Percentiles rank a stretch among this genome's conserved stretches.
phyloP scores from a whole-genome alignment of 805 yeast species.

The Candida taoyuanica region DNA sequence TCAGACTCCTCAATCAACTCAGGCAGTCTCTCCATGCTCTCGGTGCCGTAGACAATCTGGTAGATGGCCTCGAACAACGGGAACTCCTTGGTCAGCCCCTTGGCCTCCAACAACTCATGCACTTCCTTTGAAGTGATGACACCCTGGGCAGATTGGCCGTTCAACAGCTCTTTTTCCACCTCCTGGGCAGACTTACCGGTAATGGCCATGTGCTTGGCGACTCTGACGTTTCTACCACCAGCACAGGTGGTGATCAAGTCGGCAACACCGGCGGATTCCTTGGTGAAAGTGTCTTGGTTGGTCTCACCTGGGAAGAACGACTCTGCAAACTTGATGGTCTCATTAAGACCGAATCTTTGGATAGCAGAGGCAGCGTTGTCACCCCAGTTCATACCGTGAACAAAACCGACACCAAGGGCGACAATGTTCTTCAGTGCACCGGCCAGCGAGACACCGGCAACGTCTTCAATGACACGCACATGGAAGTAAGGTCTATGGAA shows the following conservation, averaged over 20 bases:
- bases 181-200: constrained; percentile 72
- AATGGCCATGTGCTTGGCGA: constrained; percentile 81
- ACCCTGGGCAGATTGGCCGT: constrained; percentile 98
- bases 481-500: constrained; percentile 99
- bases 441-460: constrained; percentile 92
- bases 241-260: constrained; percentile 96
- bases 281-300: constrained; percentile 66
- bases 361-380: constrained; percentile 97
- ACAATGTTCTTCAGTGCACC: constrained; percentile 97
- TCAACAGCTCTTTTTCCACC: constrained; percentile 79
- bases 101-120: constrained; percentile 48
- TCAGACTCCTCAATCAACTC: constrained; percentile 49
- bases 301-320: constrained; percentile 60
- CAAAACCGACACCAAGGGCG: constrained; percentile 95
- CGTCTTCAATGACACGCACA: constrained; percentile 86
- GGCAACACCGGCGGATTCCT: constrained; percentile 96
- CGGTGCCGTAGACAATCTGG: constrained; percentile 72
- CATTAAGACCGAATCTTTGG: constrained; percentile 92
- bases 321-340: constrained; percentile 81
- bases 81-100: constrained; percentile 48
- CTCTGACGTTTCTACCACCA: constrained; percentile 95
- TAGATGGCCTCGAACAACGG: constrained; percentile 70
- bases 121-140: constrained; percentile 88
- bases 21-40: constrained; percentile 73
- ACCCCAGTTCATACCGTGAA: constrained; percentile 98